Evolutionary conservation across 331 rosid genomes (phyloP), one percentile per base, ranked within the genome.

Genomic region (Pyracantha coccinea): DNA sequence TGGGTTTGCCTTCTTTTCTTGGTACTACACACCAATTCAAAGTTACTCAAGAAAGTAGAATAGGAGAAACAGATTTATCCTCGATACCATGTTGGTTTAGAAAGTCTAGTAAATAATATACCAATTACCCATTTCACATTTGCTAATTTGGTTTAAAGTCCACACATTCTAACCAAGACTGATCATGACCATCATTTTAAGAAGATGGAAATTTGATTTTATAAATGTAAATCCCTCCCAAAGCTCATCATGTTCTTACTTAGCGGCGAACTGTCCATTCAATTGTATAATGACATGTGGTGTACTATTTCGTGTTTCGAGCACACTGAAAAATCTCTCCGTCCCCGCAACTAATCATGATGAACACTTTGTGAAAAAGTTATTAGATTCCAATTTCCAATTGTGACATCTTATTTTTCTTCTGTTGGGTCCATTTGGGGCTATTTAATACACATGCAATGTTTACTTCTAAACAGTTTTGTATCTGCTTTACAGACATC

Each of bases 311-410:
- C 3, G 38, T 33, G 10, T 33, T 33, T 33, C 3, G 10, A 8
- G 11, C 3, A 33, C 11, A 33, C 0, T 33, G 11, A 33, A 33
- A 33, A 33, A 8, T 33, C 0, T 8, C 1, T 33, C 14, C 4
- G 4, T 27, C 1, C n/a, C 74, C 76, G 64, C 62, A 19, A 17
- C 33, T 15, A 72, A 14, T 19, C 41, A 68, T 78, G 55, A 78
- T 66, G 5, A 66, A 31, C 63, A 55, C 35, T 35, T 78, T 50
- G 41, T 72, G 69, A 41, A 52, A 63, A 72, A 68, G 72, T 78
- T 73, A 66, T 78, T 16, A 66, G 50, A 16, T 65, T 72, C 76
- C 72, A 53, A 52, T 52, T 15, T 72, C 5, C 52, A 50, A 32
- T 57, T 6, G 14, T 14, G 8, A 31, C 53, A 32, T 31, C 53